Base-by-base conservation (phyloP, 768 basidiomycete species). In the Trametes cingulata region DNA sequence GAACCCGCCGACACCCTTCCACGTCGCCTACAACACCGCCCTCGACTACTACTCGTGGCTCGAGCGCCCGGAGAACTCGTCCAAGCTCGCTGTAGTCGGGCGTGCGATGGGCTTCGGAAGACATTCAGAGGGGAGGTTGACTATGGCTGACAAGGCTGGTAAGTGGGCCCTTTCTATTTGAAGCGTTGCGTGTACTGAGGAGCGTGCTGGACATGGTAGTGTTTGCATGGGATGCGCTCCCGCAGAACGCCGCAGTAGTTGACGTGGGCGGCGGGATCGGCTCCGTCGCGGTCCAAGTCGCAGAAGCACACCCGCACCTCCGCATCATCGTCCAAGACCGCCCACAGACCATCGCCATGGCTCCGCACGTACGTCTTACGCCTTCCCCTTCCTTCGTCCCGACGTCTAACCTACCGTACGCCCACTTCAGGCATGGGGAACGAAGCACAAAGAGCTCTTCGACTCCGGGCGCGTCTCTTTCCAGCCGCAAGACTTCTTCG, bases 71-170 rank as follows among this genome's bases (percentile, higher is more conserved):
- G 77, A 75, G 29, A 64, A 71, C 52, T 68, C 72, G n/a, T 60
- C 54, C 6, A 66, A 85, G 48, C 75, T 89, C 54, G 80, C 84
- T 57, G 77, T 85, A 37, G 88, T 88, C 65, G 86, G 85, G 19
- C 82, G 82, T 53, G 86, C 86, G 2, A 90, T 90, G 88, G 76
- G 76, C 5, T 84, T 84, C 25, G 85, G 86, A 6, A 78, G 75
- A 24, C 80, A 78, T 2, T 87, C 87, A 84, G 87, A 85, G 70
- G 78, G 46, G 3, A 4, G 36, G 3, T 1, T 27, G 10, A 49
- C 22, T 13, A 57, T 57, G 12, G 43, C 50, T 2, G 51, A 59
- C 56, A 40, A n/a, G 22, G 17, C 46, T 0, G 56, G 56, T 57
- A 19, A 12, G 53, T 33, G 7, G 2, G n/a, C 35, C 10, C 29